Evolutionary conservation across 768 basidiomycete genomes (phyloP).

Genomic region (Mycena albidolilacea): DNA sequence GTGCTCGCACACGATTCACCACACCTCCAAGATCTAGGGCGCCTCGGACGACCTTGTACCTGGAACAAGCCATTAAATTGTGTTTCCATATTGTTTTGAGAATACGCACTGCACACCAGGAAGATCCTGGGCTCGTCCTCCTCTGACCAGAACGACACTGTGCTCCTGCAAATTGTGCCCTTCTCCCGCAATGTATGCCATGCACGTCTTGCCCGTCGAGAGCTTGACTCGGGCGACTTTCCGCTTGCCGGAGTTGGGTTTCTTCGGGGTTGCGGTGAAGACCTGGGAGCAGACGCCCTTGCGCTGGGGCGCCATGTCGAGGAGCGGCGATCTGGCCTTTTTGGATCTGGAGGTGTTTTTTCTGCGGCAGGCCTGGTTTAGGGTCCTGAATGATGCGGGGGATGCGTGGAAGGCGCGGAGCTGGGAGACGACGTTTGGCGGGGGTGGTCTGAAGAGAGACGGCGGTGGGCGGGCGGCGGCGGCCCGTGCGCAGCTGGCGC

Average conservation of each 20-base stretch:
- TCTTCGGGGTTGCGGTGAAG: slow-evolving; percentile 90
- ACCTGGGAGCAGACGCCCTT: slow-evolving; percentile 93
- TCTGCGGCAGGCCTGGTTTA: slow-evolving; percentile 90
- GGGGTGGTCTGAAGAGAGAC: slow-evolving; percentile 39
- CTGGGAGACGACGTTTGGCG: slow-evolving; percentile 40
- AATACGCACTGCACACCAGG: slow-evolving; percentile 91
- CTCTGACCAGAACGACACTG: slow-evolving; percentile 94
- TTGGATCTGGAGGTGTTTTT: slow-evolving; percentile 65
- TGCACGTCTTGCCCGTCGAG: slow-evolving; percentile 87
- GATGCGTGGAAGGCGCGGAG: slow-evolving; percentile 76
- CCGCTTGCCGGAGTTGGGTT: slow-evolving; percentile 98
- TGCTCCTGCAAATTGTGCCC: slow-evolving; percentile 99
- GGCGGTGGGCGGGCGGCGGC: slow-evolving; percentile 13
- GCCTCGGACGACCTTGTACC: slow-evolving; percentile 96
- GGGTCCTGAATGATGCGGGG: slow-evolving; percentile 71
- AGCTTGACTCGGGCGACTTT: slow-evolving; percentile 97
- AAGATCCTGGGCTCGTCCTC: slow-evolving; percentile 96
- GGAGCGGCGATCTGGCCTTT: slow-evolving; percentile 84
- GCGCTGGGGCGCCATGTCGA: slow-evolving; percentile 86
- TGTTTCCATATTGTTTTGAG: background rate
- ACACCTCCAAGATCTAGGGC: slow-evolving; percentile 94
- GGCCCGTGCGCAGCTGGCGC: slow-evolving; percentile 42
- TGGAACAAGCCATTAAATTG: slow-evolving; percentile 48
- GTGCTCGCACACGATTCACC: slow-evolving; percentile 81
- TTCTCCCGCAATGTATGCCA: slow-evolving; percentile 97